phyloP scores from a whole-genome alignment of 768 basidiomycete species.

The Xerocomellus chrysenteron region DNA sequence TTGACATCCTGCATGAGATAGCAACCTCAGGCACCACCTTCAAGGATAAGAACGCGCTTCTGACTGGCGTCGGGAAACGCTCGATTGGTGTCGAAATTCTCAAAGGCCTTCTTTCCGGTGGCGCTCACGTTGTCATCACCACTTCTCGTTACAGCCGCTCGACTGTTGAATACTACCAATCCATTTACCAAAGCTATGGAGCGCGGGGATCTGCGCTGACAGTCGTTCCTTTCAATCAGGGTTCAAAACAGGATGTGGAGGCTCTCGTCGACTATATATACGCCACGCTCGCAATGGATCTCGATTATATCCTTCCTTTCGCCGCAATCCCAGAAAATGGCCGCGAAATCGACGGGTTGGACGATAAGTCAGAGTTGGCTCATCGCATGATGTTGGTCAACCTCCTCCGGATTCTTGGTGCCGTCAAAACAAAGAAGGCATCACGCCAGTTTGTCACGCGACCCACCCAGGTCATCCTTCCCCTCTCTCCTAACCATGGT shows the following conservation, averaged over 20 bases:
- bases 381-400: constrained; percentile 99
- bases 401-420: constrained; percentile 91
- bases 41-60: constrained; percentile 97
- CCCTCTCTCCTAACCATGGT: constrained; percentile 97
- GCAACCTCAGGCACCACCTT: constrained; percentile 98
- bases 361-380: constrained; percentile 96
- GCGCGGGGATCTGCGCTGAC: constrained; percentile 95
- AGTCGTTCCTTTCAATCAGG: constrained; percentile 99
- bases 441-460: constrained; percentile 95
- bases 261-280: constrained; percentile 99
- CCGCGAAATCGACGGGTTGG: constrained; percentile 94
- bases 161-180: constrained; percentile 97
- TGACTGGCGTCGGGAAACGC: constrained; percentile 97
- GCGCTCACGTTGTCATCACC: constrained; percentile 95
- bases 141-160: constrained; percentile 96
- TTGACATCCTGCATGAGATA: constrained; percentile 97
- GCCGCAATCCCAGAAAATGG: constrained; percentile 99
- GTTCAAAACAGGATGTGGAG: constrained; percentile 97
- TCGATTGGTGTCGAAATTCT: constrained; percentile 98
- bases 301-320: constrained; percentile 98
- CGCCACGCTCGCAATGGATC: constrained; percentile 89
- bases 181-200: constrained; percentile 93
- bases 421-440: constrained; percentile 98
- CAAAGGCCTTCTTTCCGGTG: constrained; percentile 94
- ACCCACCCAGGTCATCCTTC: constrained; percentile 97